phyloP scores from a whole-genome alignment of 73 alveolate species.

The Blepharisma japonicum region DNA sequence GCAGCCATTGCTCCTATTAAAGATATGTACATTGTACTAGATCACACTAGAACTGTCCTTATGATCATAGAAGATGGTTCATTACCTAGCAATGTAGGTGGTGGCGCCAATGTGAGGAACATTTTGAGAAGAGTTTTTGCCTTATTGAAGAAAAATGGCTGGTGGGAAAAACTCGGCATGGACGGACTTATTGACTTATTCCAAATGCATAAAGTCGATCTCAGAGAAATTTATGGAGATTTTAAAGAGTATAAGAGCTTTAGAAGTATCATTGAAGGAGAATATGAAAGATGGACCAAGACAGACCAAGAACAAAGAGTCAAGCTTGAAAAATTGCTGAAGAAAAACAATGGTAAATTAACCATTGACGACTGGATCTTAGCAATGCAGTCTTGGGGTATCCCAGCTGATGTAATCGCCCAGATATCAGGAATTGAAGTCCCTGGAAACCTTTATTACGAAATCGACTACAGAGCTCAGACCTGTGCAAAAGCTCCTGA shows the following conservation, averaged over 20 bases:
- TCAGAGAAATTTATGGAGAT: constrained; percentile 88
- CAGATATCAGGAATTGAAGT: constrained; percentile 76
- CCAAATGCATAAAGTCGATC: constrained; percentile 83
- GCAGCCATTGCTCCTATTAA: constrained; percentile 83
- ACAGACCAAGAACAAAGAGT: constrained; percentile 92
- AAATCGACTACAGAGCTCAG: constrained; percentile 89
- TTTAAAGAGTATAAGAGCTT: constrained; percentile 92
- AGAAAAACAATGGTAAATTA: constrained; percentile 75
- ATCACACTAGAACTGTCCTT: constrained; percentile 94
- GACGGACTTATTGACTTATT: constrained; percentile 85
- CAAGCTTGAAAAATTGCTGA: constrained; percentile 81
- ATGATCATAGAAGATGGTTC: constrained; percentile 94
- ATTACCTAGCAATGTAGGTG: constrained; percentile 97
- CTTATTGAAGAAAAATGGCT: constrained; percentile 82
- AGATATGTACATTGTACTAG: constrained; percentile 92
- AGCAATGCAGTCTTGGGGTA: constrained; percentile 95
- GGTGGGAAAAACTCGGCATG: constrained; percentile 93
- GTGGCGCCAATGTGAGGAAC: constrained; percentile 98
- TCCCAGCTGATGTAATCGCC: constrained; percentile 95
- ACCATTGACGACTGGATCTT: constrained; percentile 96
- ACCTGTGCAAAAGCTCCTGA: constrained; percentile 93
- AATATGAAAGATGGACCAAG: constrained; percentile 93
- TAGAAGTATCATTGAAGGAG: constrained; percentile 83
- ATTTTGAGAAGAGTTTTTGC: constrained; percentile 95
- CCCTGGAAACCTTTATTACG: constrained; percentile 92